phyloP scores from a whole-genome alignment of 2,329 filamentous ascomycete species.

The Scedosporium aurantiacum region DNA sequence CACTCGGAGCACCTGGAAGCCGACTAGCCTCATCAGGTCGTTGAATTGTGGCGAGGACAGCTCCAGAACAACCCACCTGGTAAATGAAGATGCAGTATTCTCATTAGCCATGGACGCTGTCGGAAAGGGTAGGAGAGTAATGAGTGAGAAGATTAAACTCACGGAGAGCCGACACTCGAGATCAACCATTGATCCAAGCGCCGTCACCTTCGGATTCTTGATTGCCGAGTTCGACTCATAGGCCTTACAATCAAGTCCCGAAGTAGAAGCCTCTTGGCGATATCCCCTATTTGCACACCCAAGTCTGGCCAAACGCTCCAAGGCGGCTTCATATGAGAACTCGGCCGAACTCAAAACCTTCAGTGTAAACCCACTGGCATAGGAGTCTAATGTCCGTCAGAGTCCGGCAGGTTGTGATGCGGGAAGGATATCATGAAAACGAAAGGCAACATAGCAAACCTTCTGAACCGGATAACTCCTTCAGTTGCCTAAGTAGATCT shows the following conservation, averaged over 20 bases:
- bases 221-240: constrained; percentile 30
- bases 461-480: constrained; percentile 11
- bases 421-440: background rate
- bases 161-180: constrained; percentile 64
- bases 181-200: constrained; percentile 60
- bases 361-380: constrained; percentile 27
- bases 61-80: constrained; percentile 73
- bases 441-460: background rate
- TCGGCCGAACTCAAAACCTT: constrained; percentile 61
- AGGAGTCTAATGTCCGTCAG: background rate
- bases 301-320: constrained; percentile 2
- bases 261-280: background rate
- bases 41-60: constrained; percentile 68
- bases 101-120: background rate
- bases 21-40: constrained; percentile 35
- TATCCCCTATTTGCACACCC: background rate
- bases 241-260: constrained; percentile 24
- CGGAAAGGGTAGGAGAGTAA: background rate
- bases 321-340: constrained; percentile 58
- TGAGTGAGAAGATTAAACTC: constrained; percentile 13
- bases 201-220: constrained; percentile 52
- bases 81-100: constrained; percentile 1
- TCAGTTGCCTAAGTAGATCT: constrained; percentile 17
- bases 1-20: constrained; percentile 30
- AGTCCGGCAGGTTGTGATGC: background rate